phyloP scores from a whole-genome alignment of 1,284 basidiomycete species.

The Schizophyllum amplum region DNA sequence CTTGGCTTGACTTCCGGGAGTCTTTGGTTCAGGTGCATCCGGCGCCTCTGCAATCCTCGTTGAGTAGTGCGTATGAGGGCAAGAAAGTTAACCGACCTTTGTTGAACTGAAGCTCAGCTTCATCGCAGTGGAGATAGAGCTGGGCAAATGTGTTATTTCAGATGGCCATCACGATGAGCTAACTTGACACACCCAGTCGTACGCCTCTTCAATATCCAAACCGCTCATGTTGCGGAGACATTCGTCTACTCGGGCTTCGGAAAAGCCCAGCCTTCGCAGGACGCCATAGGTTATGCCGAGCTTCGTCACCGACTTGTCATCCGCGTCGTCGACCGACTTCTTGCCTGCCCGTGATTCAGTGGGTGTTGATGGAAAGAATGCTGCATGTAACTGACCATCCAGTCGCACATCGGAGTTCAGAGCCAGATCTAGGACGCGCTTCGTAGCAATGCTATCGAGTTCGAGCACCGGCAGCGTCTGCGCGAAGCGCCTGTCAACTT shows the following conservation, averaged over 20 bases:
- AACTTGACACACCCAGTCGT: slow-evolving; percentile 74
- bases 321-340: slow-evolving; percentile 38
- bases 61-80: too few species aligned
- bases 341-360: slow-evolving; percentile 19
- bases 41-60: slow-evolving; percentile 6
- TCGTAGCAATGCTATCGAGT: slow-evolving; percentile 50
- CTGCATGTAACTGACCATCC: background rate
- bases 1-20: slow-evolving; percentile 11
- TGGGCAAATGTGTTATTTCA: slow-evolving; percentile 24
- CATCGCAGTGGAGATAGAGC: slow-evolving; percentile 64
- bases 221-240: slow-evolving; percentile 59
- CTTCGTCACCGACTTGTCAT: slow-evolving; percentile 68
- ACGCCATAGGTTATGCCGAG: slow-evolving; percentile 79
- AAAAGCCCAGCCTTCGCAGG: slow-evolving; percentile 80
- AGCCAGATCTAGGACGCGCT: slow-evolving; percentile 52
- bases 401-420: slow-evolving; percentile 21
- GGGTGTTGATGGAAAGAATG: background rate
- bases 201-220: slow-evolving; percentile 83
- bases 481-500: slow-evolving; percentile 76
- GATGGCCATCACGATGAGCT: background rate
- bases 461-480: slow-evolving; percentile 59
- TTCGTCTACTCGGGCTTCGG: slow-evolving; percentile 58
- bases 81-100: slow-evolving; percentile 11
- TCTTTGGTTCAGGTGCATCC: slow-evolving; percentile 23
- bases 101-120: slow-evolving; percentile 48